phyloP scores from a whole-genome alignment of 768 basidiomycete genomes.

The Termitomyces sp. region DNA sequence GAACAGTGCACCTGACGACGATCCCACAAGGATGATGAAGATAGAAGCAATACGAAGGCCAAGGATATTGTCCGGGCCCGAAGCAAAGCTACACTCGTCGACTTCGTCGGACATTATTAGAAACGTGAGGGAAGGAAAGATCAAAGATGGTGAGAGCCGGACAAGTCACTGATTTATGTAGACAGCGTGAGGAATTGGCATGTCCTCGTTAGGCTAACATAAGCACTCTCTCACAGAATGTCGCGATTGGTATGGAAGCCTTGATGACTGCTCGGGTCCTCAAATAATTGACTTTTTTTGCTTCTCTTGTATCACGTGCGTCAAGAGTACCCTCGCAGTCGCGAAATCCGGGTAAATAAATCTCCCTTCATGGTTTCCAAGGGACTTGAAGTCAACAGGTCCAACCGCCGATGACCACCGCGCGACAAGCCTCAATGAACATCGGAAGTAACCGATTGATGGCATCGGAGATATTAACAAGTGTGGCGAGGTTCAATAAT shows the following conservation, averaged over 20 bases:
- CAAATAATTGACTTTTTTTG: too few species aligned
- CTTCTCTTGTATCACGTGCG: background rate
- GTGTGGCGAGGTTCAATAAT: too few species aligned
- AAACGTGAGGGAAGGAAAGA: conserved; percentile 1
- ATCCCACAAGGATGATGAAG: conserved; percentile 68
- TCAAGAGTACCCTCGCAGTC: conserved; percentile 3
- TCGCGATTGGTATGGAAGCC: too few species aligned
- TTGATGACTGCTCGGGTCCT: background rate
- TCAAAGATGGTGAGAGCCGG: background rate
- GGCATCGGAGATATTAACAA: too few species aligned
- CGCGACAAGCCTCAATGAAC: too few species aligned
- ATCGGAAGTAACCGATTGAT: too few species aligned
- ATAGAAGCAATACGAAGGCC: conserved; percentile 66
- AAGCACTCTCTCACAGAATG: background rate
- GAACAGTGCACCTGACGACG: conserved; percentile 61
- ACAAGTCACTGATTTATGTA: background rate
- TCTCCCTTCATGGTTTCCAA: too few species aligned
- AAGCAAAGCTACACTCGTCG: conserved; percentile 47
- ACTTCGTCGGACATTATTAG: conserved; percentile 13
- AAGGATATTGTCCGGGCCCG: conserved; percentile 45
- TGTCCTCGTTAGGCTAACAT: background rate
- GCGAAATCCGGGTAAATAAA: too few species aligned
- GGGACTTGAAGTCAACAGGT: too few species aligned
- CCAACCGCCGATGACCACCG: too few species aligned
- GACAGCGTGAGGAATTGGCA: background rate